Conservation (phyloP, 176 grass and related monocot species). For the Carex parvula region DNA sequence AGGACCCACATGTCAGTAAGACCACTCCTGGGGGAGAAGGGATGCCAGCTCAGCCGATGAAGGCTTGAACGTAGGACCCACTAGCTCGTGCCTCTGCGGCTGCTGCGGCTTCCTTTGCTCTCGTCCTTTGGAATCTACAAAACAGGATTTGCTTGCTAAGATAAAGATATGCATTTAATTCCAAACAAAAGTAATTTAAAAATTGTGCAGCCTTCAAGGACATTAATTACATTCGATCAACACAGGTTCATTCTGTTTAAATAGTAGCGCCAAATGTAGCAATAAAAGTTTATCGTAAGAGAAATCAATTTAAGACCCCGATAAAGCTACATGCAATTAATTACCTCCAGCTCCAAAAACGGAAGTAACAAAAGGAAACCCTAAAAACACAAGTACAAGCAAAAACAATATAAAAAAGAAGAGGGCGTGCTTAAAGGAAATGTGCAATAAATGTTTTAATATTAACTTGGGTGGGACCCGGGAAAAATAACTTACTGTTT, state of each 20-base stretch:
- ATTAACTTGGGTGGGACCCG: neutral
- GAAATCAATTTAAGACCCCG: neutral
- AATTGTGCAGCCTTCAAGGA: neutral
- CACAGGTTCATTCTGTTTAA: no score
- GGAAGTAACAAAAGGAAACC: neutral
- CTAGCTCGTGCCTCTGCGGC: neutral
- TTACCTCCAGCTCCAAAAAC: neutral
- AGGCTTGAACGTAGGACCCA: neutral
- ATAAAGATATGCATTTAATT: neutral
- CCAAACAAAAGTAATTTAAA: neutral
- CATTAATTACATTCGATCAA: no score
- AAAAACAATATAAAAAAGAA: neutral
- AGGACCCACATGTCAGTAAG: slow-evolving; percentile 4
- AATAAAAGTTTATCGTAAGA: neutral
- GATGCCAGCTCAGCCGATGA: neutral
- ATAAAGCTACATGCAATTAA: neutral
- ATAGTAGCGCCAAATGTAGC: no score
- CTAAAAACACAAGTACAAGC: neutral
- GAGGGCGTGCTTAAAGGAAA: neutral
- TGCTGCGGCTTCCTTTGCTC: slow-evolving; percentile 9
- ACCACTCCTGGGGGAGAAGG: slow-evolving; percentile 8
- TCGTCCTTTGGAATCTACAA: slow-evolving; percentile 11
- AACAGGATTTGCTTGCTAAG: neutral
- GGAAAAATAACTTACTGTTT: slow-evolving; percentile 15
- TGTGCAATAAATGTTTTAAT: no score